Percentiles rank a stretch among this genome's conserved stretches.
phyloP scores from a whole-genome alignment of 805 yeast species.

The Cyberlindnera xylosilytica region DNA sequence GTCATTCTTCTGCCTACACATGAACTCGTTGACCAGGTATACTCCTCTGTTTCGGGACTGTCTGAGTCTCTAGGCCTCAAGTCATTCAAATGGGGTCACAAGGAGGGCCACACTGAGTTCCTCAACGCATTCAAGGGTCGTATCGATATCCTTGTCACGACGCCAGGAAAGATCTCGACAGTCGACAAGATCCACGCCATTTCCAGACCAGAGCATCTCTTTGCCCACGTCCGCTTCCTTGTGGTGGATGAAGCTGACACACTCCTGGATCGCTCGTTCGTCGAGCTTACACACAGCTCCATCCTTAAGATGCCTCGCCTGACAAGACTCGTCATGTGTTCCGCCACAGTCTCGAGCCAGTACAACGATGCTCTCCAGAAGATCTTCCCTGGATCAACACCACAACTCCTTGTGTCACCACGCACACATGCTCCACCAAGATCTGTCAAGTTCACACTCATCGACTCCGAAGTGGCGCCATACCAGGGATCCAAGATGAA shows the following conservation, averaged over 20 bases:
- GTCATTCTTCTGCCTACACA: constrained; percentile 86
- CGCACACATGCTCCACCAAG: constrained; percentile 81
- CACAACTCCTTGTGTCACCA: constrained; percentile 64
- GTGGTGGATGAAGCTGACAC: constrained; percentile 96
- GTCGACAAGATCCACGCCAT: constrained; percentile 35
- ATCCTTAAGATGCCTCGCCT: constrained; percentile 50
- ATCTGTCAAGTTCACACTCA: constrained; percentile 64
- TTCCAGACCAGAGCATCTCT: constrained; percentile 35
- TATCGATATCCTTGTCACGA: constrained; percentile 78
- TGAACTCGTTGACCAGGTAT: constrained; percentile 82
- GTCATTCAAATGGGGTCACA: constrained; percentile 60
- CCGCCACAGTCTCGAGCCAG: constrained; percentile 86
- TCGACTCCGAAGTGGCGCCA: constrained; percentile 76
- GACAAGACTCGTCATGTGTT: constrained; percentile 68
- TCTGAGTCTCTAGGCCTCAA: constrained; percentile 39
- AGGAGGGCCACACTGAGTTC: constrained; percentile 51
- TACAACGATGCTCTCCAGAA: constrained; percentile 60
- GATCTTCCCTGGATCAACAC: constrained; percentile 60
- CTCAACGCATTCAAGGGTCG: constrained; percentile 45
- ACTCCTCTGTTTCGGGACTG: constrained; percentile 35
- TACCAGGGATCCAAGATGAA: constrained; percentile 80
- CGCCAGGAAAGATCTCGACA: constrained; percentile 68
- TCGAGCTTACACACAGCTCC: constrained; percentile 57
- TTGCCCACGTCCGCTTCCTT: constrained; percentile 51
- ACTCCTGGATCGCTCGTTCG: constrained; percentile 76